Evolutionary conservation across 2,329 filamentous ascomycete genomes (phyloP), one percentile per base, ranked within the genome.

Genomic region (Venturia pyrina): DNA sequence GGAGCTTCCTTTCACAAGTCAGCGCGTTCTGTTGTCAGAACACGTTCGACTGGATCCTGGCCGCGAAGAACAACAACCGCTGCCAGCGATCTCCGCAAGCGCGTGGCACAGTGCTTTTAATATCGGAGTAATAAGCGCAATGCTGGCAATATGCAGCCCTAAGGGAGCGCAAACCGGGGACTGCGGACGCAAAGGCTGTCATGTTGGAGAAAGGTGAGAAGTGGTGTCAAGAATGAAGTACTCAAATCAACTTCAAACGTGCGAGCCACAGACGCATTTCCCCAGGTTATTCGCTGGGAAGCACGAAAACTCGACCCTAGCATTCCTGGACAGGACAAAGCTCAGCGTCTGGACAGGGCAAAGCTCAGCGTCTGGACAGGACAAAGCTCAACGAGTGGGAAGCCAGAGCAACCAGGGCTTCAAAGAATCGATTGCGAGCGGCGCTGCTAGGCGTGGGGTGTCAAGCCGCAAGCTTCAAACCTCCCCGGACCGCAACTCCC

Each of bases 231-330:
- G 53, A 37, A 59, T 37, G 32, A 37, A 37, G 53, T n/a, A 32
- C 53, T n/a, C 53, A 37, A 59, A 59, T 59, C 53, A 59, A 59
- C 32, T 21, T 40, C 53, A 59, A 37, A 59, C 53, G 53, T 37
- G 32, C 32, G 24, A 37, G 53, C 17, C 15, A 4, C 53, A 1
- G 5, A 17, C 32, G 5, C 53, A n/a, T 11, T 37, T 37, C 53
- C 53, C 53, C 53, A 59, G 53, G n/a, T 59, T 37, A 10, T 59
- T 59, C 32, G 53, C 17, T 37, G 53, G 7, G 28, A 5, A 40
- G 53, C 8, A 21, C 32, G 17, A 59, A 37, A 59, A 37, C 28
- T n/a, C n/a, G 37, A 37, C 15, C 53, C 53, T 37, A 32, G 10
- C 53, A 59, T 37, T 59, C 19, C 4, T 59, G n/a, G 53, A 40